phyloP scores from a whole-genome alignment of 2,329 filamentous ascomycete genomes.

The Diaporthe vexans region DNA sequence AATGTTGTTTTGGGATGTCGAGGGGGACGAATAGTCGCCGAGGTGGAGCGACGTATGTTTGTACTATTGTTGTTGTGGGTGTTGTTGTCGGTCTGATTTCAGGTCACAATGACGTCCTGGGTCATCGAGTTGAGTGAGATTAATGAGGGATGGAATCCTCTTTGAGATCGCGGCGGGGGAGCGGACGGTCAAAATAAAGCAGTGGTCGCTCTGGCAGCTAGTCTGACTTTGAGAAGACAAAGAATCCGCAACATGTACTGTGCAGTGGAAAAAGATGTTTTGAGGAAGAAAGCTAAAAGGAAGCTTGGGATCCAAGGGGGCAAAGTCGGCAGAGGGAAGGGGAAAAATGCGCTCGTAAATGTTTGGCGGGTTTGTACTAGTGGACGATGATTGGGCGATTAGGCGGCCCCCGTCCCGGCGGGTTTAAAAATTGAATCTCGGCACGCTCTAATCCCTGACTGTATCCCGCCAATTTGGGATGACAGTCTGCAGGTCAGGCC shows the following conservation, averaged over 20 bases:
- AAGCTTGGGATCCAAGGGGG: conserved; percentile 15
- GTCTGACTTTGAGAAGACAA: conserved; percentile 1
- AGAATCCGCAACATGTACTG: not conserved
- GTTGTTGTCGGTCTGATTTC: conserved; percentile 12
- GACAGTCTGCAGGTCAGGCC: conserved; percentile 22
- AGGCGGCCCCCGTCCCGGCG: not conserved
- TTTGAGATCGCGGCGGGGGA: not conserved
- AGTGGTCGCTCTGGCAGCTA: not conserved
- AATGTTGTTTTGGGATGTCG: not conserved
- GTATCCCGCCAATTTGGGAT: conserved; percentile 28
- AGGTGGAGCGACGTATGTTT: conserved; percentile 6
- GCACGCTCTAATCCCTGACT: conserved; percentile 27
- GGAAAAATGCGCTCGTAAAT: conserved; percentile 32
- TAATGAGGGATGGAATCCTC: not conserved
- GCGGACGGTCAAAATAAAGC: not conserved
- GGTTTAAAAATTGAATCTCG: conserved; percentile 31
- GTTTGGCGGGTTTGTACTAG: conserved; percentile 24
- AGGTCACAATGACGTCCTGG: conserved; percentile 39
- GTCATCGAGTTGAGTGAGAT: conserved; percentile 2
- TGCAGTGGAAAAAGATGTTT: conserved; percentile 3
- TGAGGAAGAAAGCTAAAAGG: conserved; percentile 9
- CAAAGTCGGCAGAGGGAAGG: conserved; percentile 9
- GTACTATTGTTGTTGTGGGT: conserved; percentile 25
- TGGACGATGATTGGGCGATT: conserved; percentile 13
- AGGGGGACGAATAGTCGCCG: not conserved